A percentile compares a stretch with the other conserved stretches of the same genome.
phyloP scores from a whole-genome alignment of 495 filamentous ascomycete species.

The Cladorrhinum samala region DNA sequence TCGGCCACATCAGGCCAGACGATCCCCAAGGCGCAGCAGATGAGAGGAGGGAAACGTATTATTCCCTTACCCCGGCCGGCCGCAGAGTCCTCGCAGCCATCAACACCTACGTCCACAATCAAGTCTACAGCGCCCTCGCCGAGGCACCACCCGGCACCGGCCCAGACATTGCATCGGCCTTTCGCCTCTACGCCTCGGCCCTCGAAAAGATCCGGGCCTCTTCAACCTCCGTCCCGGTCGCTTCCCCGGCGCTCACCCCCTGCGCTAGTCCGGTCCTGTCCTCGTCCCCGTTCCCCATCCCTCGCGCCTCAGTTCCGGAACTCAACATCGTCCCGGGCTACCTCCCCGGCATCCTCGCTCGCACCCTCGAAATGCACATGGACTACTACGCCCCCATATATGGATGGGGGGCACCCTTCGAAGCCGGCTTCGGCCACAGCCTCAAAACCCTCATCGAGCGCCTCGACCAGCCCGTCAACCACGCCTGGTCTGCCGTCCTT shows the following conservation, averaged over 20 bases:
- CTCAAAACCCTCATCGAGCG: conserved; percentile 16
- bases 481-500: conserved; percentile 26
- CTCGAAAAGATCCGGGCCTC: conserved; percentile 7
- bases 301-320: too few species aligned
- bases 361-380: conserved; percentile 28
- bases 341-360: conserved; percentile 26
- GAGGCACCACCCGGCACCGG: conserved; percentile 6
- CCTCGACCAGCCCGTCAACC: conserved; percentile 17
- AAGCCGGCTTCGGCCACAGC: conserved; percentile 11
- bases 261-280: neutral
- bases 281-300: too few species aligned
- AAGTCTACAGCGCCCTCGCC: conserved; percentile 16
- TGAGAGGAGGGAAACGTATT: neutral
- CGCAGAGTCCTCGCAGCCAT: conserved; percentile 10
- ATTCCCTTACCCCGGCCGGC: conserved; percentile 11
- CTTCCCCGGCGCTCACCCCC: neutral
- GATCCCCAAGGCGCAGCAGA: neutral
- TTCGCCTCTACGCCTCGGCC: conserved; percentile 18
- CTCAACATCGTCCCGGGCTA: conserved; percentile 25
- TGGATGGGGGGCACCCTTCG: conserved; percentile 23
- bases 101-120: conserved; percentile 16
- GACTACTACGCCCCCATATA: conserved; percentile 16
- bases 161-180: conserved; percentile 11
- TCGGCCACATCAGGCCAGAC: conserved; percentile 2
- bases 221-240: neutral